A percentile compares a stretch with the other conserved stretches of the same genome.
phyloP scores from a whole-genome alignment of 2,329 filamentous ascomycete species.

The Fusarium cyanostomum region DNA sequence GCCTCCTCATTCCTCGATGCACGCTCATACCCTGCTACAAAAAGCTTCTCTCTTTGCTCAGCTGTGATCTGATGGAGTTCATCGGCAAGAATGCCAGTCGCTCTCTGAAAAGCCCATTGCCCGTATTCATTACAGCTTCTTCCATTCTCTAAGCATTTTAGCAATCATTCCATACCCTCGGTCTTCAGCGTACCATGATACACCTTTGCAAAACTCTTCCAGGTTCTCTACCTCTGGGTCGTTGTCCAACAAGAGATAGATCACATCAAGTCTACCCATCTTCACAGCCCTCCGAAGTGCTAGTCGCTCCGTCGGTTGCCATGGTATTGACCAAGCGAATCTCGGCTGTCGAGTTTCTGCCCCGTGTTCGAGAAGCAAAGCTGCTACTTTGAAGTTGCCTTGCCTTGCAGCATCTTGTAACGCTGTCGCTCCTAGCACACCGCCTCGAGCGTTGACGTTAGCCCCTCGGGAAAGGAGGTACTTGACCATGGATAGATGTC shows the following conservation, averaged over 20 bases:
- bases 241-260: conserved; percentile 2
- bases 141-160: not conserved
- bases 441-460: not conserved
- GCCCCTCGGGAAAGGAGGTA: not conserved
- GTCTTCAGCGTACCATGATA: not conserved
- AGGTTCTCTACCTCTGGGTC: not conserved
- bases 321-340: no score
- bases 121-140: not conserved
- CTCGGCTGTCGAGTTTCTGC: no score
- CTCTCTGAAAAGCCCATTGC: not conserved
- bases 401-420: not conserved
- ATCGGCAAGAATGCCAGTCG: no score
- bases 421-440: not conserved
- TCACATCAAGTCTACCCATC: not conserved
- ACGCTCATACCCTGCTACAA: no score
- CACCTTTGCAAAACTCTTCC: not conserved
- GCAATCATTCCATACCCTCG: not conserved
- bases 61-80: no score
- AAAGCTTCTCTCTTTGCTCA: no score
- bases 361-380: not conserved
- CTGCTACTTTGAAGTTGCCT: not conserved
- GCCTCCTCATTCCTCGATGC: no score
- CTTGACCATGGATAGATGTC: not conserved
- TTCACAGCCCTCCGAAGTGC: not conserved
- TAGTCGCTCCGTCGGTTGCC: not conserved